phyloP scores from a whole-genome alignment of 371 early-diverging fungal species.

The Batkoa obscura region DNA sequence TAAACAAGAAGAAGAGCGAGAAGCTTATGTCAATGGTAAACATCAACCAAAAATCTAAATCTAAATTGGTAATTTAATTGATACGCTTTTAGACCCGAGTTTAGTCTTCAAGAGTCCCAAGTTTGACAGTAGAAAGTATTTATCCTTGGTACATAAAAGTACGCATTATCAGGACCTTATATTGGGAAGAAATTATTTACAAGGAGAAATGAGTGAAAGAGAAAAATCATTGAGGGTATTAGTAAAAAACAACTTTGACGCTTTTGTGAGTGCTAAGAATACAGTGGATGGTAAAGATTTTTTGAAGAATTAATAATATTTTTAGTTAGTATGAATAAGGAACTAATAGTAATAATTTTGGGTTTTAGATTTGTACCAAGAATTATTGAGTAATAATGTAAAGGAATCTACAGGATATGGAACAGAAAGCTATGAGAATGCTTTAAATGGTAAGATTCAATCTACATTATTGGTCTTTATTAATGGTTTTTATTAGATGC shows the following conservation, averaged over 20 bases:
- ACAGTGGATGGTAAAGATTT: constrained; percentile 61
- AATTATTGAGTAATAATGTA: constrained; percentile 66
- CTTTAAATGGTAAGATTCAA: constrained; percentile 14
- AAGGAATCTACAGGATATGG: constrained; percentile 65
- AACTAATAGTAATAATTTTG: no score
- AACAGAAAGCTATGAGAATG: constrained; percentile 19
- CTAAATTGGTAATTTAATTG: background rate
- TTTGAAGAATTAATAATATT: background rate
- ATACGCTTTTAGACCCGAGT: background rate
- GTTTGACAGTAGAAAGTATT: constrained; percentile 60
- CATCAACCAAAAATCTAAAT: background rate
- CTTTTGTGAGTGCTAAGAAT: constrained; percentile 86
- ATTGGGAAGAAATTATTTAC: constrained; percentile 45
- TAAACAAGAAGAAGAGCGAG: background rate
- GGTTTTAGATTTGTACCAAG: constrained; percentile 62
- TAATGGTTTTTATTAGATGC: constrained; percentile 21
- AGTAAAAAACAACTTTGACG: constrained; percentile 87
- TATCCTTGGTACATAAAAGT: constrained; percentile 61
- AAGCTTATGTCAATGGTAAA: background rate
- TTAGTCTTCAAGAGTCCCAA: background rate
- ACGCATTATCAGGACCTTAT: constrained; percentile 66
- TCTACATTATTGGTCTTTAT: background rate
- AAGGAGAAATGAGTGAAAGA: constrained; percentile 55
- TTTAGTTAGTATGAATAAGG: no score
- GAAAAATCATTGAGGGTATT: constrained; percentile 65